Conservation (phyloP, 2,329 filamentous ascomycete genomes). For the Phialemoniopsis sp. region DNA sequence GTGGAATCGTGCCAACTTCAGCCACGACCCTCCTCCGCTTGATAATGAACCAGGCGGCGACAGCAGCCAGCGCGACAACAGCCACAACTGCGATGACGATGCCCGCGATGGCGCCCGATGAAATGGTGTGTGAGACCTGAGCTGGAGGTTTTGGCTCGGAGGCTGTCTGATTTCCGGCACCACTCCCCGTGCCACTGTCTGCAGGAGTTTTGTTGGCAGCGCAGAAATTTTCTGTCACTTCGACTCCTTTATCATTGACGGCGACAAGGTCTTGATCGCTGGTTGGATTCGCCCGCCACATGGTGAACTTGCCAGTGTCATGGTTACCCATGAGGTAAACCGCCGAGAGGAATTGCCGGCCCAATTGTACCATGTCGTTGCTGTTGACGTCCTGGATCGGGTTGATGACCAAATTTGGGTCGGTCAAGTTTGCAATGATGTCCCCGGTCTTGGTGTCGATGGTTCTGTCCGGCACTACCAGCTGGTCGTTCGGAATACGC, state of each 20-base stretch:
- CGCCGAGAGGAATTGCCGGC: constrained; percentile 21
- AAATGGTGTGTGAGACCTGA: too few species aligned
- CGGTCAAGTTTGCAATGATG: constrained; percentile 9
- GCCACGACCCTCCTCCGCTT: too few species aligned
- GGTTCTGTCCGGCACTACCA: constrained; percentile 18
- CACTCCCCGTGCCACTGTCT: too few species aligned
- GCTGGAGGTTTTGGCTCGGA: too few species aligned
- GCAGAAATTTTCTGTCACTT: neutral
- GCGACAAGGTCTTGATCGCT: constrained; percentile 5
- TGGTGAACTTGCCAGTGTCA: constrained; percentile 14
- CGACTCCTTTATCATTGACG: constrained; percentile 2
- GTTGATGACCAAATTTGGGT: constrained; percentile 16
- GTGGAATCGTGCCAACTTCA: too few species aligned
- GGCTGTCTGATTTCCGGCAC: too few species aligned
- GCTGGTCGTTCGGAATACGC: constrained; percentile 21
- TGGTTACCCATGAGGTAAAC: constrained; percentile 24
- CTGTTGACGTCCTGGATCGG: constrained; percentile 15
- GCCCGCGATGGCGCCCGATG: too few species aligned
- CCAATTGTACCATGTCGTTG: constrained; percentile 16
- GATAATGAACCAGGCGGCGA: too few species aligned
- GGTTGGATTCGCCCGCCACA: constrained; percentile 11
- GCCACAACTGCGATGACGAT: too few species aligned
- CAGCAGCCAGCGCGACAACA: too few species aligned
- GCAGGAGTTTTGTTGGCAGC: neutral
- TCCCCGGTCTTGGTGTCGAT: constrained; percentile 12